Percentiles rank a stretch among this genome's conserved stretches.
Conservation (phyloP, 768 basidiomycete genomes). For the Polyporus arcularius region DNA sequence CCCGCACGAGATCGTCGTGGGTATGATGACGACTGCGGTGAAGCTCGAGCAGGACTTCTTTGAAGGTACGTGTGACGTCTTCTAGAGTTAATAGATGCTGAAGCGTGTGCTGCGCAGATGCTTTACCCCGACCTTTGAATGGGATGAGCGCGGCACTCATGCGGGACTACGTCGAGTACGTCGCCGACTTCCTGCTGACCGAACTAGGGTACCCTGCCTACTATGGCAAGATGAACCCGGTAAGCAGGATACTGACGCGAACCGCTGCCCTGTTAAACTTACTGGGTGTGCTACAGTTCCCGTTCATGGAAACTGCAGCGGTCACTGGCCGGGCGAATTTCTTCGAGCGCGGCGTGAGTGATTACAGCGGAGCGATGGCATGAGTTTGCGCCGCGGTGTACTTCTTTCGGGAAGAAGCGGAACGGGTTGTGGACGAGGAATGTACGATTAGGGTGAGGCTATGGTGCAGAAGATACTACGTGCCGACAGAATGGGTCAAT, state of each 20-base stretch:
- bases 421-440: too few species aligned
- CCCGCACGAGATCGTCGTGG: conserved; percentile 29
- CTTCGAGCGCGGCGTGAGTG: conserved; percentile 14
- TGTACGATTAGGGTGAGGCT: too few species aligned
- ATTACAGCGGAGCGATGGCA: not conserved
- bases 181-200: not conserved
- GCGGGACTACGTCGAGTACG: conserved; percentile 44
- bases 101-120: too few species aligned
- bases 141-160: conserved; percentile 36
- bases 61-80: too few species aligned
- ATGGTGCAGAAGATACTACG: too few species aligned
- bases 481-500: too few species aligned
- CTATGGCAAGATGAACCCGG: conserved; percentile 30
- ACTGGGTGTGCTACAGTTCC: conserved; percentile 31
- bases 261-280: too few species aligned
- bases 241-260: too few species aligned
- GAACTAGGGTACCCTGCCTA: conserved; percentile 31
- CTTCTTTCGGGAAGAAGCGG: too few species aligned
- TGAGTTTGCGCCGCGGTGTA: too few species aligned
- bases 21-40: conserved; percentile 50
- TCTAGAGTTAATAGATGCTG: too few species aligned
- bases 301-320: conserved; percentile 46
- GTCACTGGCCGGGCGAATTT: conserved; percentile 17
- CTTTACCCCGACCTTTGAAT: too few species aligned
- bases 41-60: conserved; percentile 48